phyloP scores from a whole-genome alignment of 352 stramenopile species.

The Pythium sp. region DNA sequence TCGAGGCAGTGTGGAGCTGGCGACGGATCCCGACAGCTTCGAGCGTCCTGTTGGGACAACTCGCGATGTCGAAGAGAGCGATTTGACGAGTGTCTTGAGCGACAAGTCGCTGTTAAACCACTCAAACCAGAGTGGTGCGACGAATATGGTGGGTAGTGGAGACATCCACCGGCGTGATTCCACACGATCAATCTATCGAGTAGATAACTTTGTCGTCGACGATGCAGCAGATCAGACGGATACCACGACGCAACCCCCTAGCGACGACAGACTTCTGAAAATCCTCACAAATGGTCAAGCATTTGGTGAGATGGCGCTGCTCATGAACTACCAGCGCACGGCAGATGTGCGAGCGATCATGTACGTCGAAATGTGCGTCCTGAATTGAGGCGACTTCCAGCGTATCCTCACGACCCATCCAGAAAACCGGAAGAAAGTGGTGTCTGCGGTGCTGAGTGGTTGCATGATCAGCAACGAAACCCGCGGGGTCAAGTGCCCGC shows the following conservation, averaged over 20 bases:
- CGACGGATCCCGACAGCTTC: not conserved
- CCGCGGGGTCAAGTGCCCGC: conserved; percentile 17
- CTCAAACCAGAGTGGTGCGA: too few species aligned
- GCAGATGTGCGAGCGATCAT: conserved; percentile 26
- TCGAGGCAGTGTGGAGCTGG: not conserved
- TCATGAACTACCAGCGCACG: conserved; percentile 43
- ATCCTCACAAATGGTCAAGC: conserved; percentile 23
- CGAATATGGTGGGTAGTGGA: not conserved
- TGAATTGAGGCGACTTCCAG: conserved; percentile 28
- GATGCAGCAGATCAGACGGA: not conserved
- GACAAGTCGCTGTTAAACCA: not conserved
- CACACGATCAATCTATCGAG: not conserved
- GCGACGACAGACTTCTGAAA: not conserved
- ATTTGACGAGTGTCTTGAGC: too few species aligned
- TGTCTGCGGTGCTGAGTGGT: conserved; percentile 15
- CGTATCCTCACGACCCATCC: conserved; percentile 23
- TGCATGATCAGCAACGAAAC: conserved; percentile 21
- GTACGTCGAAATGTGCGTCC: conserved; percentile 33
- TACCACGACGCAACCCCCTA: not conserved
- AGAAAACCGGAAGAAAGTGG: conserved; percentile 23
- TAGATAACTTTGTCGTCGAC: not conserved
- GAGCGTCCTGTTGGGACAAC: not conserved
- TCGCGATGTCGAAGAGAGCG: too few species aligned
- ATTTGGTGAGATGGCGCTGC: conserved; percentile 43
- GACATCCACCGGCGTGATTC: not conserved